Evolutionary conservation across 179 eudicot genomes (phyloP), one percentile per base, ranked within the genome.

Genomic region (Pouteria campechiana): DNA sequence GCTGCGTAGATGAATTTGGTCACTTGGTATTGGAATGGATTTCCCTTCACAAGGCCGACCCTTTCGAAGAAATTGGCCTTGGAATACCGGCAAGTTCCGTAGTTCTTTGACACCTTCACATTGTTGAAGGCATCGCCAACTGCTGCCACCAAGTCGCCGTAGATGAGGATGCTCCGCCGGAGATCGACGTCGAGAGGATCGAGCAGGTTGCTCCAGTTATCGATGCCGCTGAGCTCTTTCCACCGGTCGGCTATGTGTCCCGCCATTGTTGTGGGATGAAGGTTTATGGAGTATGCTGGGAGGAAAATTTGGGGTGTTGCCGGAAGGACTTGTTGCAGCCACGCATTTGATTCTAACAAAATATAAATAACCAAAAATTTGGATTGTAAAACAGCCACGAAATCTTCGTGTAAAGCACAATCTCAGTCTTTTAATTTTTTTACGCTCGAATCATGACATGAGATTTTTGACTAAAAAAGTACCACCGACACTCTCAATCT

Each of bases 141-240:
- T 5, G 83, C 93, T 35, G 78, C 85, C 29, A 89, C 78, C 81
- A 67, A 69, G 36, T 73, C 74, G 0, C 97, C 97, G 16, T 85
- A 81, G 50, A 73, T 78, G 22, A 89, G 67, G 9, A 89, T 44
- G 63, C 67, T 60, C 14, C 42, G 54, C 0, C 97, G 80, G 11
- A 89, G 86, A 25, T 85, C 74, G 5, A 51, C 52, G 48, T 81
- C 89, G n/a, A 70, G 56, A n/a, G 95, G 93, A 5, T 85, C 66
- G 3, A 89, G 50, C 7, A 78, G 40, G n/a, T 62, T 72, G 12
- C 67, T 63, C 97, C 97, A 85, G 5, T 81, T 48, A 5, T 57
- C 52, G 38, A 36, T 29, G 7, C 97, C 97, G 37, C 80, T 81
- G 0, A 89, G 71, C 23, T 34, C 39, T 38, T 50, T 61, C 93